Base-by-base conservation (phyloP, 1,284 basidiomycete species). In the Fomitopsis palustris region DNA sequence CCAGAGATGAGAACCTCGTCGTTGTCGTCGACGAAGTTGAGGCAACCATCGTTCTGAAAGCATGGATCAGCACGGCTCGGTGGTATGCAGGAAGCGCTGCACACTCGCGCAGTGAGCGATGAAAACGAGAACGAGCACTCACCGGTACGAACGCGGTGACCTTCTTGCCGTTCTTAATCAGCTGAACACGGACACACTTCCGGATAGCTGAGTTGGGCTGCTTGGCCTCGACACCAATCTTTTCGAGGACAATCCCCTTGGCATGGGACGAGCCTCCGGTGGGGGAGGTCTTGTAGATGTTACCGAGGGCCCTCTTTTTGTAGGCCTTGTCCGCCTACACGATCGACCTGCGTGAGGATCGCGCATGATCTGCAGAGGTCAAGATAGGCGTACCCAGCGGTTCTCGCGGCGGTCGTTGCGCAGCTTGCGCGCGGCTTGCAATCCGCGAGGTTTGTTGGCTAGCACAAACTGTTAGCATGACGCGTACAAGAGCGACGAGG, bases 91-190 rank as follows among this genome's bases (percentile, higher is more conserved):
- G 17, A 3, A 16, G 52, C 27, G n/a, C 12, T 33, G n/a, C 31
- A 21, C 31, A 7, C 31, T 33, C 31, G 31, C 31, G 31, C 1
- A 6, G 35, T 14, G 35, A 37, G 35, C 35, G 12, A 37, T 3
- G 16, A 6, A 3, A 37, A 8, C 59, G 9, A 53, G 41, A 47
- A 39, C 33, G 55, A 19, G 51, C 37, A 73, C 75, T 57, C 61
- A 81, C 79, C 68, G 83, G 84, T 53, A 86, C 85, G 83, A 87
- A 96, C 71, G 94, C 94, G 63, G 95, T 96, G 74, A 96, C 95
- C 81, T 99, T 98, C 92, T 99, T 99, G 72, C 97, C 97, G 84
- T 99, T 99, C 88, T 99, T 99, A 81, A 99, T 99, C 72, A 99
- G 86, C 76, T 99, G 97, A 64, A 99, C 97, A 83, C 97, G 94